Evolutionary conservation across 2,329 filamentous ascomycete genomes (phyloP), one percentile per base, ranked within the genome.

Genomic region (Fusarium secorum): DNA sequence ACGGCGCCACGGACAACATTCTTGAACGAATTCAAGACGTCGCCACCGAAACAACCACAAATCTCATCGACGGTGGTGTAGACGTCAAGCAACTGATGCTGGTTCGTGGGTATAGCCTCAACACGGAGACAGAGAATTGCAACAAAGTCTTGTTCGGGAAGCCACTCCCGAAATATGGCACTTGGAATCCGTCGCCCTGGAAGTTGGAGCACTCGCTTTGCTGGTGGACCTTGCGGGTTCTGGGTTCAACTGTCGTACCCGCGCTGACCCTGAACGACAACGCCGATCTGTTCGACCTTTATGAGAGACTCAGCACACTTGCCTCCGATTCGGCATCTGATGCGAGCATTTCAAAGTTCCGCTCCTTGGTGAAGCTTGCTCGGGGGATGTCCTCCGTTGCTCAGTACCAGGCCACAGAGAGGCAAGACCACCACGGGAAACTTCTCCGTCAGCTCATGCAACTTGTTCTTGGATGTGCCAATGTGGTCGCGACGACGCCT

Each of bases 171-270:
- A 11, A 66, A 1, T 20, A 10, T 1, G 24, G 17, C 1, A 5
- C 20, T 4, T 62, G 10, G 45, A 42, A 53, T 0, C 11, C 39
- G 9, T 39, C 51, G 2, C 44, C 49, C 1, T 68, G 65, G 65
- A 18, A 17, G 1, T 15, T 45, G 14, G 24, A 38, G 9, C 8
- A 7, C 3, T 68, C 63, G 0, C 11, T 68, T 0, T 68, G 65
- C 11, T 68, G 65, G 63, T 68, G 57, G 63, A 63, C 63, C 3
- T 32, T 68, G 11, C 57, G 65, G 1, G 51, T 30, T 4, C 5
- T 67, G 4, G 65, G 51, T 1, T 54, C 28, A 2, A 4, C 5
- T 1, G 2, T 0, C 0, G 55, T 52, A 3, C 64, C 62, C 1
- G 3, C 14, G 1, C 11, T 66, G 14, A 24, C 42, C 0, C 9